phyloP scores from a whole-genome alignment of 2,329 filamentous ascomycete genomes.

The Aspergillus proliferans region DNA sequence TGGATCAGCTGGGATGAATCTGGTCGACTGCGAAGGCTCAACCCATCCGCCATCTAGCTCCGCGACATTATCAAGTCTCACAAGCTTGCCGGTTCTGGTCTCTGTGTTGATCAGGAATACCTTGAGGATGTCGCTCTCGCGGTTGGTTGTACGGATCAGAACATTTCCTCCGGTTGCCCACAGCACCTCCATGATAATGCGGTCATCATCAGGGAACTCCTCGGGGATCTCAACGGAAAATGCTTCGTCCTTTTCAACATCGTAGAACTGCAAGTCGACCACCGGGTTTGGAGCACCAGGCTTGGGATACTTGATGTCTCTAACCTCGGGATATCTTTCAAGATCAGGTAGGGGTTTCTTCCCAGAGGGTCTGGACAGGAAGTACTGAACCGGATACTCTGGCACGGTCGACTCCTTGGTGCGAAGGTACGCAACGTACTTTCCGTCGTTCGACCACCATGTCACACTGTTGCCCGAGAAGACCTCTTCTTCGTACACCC shows the following conservation, averaged over 20 bases:
- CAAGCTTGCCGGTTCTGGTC: slow-evolving; percentile 65
- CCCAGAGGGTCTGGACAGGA: slow-evolving; percentile 77
- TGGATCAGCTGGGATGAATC: slow-evolving; percentile 78
- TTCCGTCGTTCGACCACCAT: slow-evolving; percentile 91
- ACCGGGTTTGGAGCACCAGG: slow-evolving; percentile 88
- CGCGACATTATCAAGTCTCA: slow-evolving; percentile 72
- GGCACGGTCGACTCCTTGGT: slow-evolving; percentile 92
- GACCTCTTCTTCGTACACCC: slow-evolving; percentile 91
- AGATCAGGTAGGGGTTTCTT: slow-evolving; percentile 61
- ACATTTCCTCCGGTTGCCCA: slow-evolving; percentile 80
- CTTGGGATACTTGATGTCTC: slow-evolving; percentile 95
- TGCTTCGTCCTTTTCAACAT: slow-evolving; percentile 66
- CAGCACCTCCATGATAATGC: slow-evolving; percentile 85
- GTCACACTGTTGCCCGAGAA: slow-evolving; percentile 73
- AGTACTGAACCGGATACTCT: slow-evolving; percentile 90
- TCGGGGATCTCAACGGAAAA: slow-evolving; percentile 73
- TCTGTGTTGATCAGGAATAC: slow-evolving; percentile 78
- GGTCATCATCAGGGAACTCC: slow-evolving; percentile 72
- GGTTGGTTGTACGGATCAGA: slow-evolving; percentile 85
- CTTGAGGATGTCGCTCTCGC: slow-evolving; percentile 85
- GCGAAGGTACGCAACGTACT: slow-evolving; percentile 82
- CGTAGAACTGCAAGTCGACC: slow-evolving; percentile 83
- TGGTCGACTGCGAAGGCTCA: slow-evolving; percentile 81
- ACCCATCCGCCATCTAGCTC: slow-evolving; percentile 95
- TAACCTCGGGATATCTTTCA: slow-evolving; percentile 84